Conservation (phyloP, 331 rosid species). For the Malus hybrid region DNA sequence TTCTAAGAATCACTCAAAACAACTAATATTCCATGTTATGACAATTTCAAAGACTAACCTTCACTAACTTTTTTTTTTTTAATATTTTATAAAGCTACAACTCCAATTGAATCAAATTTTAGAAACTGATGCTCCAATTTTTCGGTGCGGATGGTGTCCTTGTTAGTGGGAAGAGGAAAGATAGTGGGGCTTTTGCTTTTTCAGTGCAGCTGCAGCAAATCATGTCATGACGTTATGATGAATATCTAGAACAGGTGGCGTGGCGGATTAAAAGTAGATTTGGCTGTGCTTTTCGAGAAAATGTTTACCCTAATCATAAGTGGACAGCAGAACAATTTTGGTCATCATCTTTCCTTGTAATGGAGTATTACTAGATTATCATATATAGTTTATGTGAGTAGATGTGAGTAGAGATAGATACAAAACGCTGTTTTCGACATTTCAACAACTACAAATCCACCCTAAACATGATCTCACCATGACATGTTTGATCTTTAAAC, state of each 20-base stretch:
- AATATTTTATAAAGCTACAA: no score
- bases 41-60: no score
- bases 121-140: neutral
- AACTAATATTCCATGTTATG: neutral
- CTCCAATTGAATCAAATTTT: neutral
- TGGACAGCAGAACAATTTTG: neutral
- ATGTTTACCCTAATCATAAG: neutral
- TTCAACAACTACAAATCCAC: neutral
- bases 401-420: neutral
- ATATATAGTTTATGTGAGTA: no score
- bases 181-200: slow-evolving; percentile 32
- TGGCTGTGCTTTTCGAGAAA: no score
- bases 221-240: neutral
- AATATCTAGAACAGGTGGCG: neutral
- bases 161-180: slow-evolving; percentile 9
- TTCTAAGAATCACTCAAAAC: neutral
- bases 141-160: neutral
- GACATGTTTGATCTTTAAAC: neutral
- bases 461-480: neutral
- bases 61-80: no score
- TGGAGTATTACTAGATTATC: neutral
- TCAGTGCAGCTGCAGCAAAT: neutral
- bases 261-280: neutral
- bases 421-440: neutral
- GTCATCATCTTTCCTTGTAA: neutral